phyloP scores from a whole-genome alignment of 805 yeast species.

The Ogataea saltuana region DNA sequence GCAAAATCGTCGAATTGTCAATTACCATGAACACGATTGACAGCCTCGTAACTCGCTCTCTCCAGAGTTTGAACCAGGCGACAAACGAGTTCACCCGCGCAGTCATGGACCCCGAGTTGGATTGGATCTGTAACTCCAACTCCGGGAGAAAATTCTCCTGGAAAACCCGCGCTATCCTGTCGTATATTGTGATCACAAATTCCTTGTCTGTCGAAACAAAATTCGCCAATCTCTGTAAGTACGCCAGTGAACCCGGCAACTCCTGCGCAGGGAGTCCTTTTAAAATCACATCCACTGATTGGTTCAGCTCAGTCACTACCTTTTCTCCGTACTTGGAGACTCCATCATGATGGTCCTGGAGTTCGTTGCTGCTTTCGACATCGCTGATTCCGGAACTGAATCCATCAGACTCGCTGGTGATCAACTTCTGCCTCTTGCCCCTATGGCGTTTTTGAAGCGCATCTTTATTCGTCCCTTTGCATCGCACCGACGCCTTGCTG shows the following conservation, averaged over 20 bases:
- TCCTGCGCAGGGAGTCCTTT: constrained; percentile 6
- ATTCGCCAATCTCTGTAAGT: constrained; percentile 14
- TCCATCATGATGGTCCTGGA: neutral
- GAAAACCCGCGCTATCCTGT: constrained; percentile 11
- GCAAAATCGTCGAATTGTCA: constrained; percentile 20
- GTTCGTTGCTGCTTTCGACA: neutral
- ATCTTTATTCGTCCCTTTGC: neutral
- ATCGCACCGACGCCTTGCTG: neutral
- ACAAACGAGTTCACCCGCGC: constrained; percentile 10
- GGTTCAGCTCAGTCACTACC: constrained; percentile 2
- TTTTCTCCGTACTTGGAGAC: constrained; percentile 1
- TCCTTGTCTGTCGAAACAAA: constrained; percentile 12
- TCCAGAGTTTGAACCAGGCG: constrained; percentile 16
- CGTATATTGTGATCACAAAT: constrained; percentile 11
- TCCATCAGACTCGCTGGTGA: neutral
- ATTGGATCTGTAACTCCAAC: constrained; percentile 3
- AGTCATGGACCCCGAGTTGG: neutral
- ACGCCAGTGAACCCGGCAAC: constrained; percentile 14
- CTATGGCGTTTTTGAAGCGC: neutral
- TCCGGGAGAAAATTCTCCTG: constrained; percentile 12
- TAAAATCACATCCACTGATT: constrained; percentile 16
- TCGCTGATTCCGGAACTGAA: neutral
- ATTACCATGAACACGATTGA: constrained; percentile 13
- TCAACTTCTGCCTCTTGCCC: constrained; percentile 6
- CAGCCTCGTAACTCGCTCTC: constrained; percentile 11